Evolutionary conservation across 2,329 filamentous ascomycete genomes (phyloP), one percentile per base, ranked within the genome.

Genomic region (Rhynchosporium graminicola): DNA sequence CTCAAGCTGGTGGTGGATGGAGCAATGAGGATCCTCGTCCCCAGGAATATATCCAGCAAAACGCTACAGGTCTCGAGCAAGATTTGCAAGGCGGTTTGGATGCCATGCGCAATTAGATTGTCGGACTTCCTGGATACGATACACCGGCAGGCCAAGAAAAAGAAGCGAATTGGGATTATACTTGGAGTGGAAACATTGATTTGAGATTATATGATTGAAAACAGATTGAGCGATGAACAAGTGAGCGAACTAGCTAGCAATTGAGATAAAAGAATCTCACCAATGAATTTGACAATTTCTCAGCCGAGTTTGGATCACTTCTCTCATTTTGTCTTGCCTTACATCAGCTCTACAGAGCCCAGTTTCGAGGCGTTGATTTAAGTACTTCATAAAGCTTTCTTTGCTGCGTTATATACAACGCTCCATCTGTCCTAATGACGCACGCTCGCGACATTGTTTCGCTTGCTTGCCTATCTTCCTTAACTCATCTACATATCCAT

Each of bases 71-170:
- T n/a, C 64, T 75, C 64, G 74, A 75, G 64, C 72, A 74, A 61
- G 74, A 75, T 61, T 67, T 75, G 60, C 71, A 74, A 59, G 71
- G 71, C 50, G 74, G 74, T 31, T 67, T 75, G 67, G 74, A 75
- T 71, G 62, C 65, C 48, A 66, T 66, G 63, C 65, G 57, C 52
- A 28, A 29, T 57, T 66, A 64, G 60, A 59, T 54, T 28, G 15
- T 38, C 6, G n/a, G 31, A 20, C 20, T 20, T 40, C 48, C 31
- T 36, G 51, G 29, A 57, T 28, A 51, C 31, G 15, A 60, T 57
- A 46, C 29, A 55, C 45, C 31, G 20, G 42, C 29, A 51, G 43
- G 20, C 20, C 20, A 20, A 54, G 26, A 58, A 58, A 33, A 42
- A n/a, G n/a, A 42, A 48, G 20, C 38, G 45, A 50, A 52, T 36